phyloP scores from a whole-genome alignment of 768 basidiomycete genomes.

The Kwoniella pini region DNA sequence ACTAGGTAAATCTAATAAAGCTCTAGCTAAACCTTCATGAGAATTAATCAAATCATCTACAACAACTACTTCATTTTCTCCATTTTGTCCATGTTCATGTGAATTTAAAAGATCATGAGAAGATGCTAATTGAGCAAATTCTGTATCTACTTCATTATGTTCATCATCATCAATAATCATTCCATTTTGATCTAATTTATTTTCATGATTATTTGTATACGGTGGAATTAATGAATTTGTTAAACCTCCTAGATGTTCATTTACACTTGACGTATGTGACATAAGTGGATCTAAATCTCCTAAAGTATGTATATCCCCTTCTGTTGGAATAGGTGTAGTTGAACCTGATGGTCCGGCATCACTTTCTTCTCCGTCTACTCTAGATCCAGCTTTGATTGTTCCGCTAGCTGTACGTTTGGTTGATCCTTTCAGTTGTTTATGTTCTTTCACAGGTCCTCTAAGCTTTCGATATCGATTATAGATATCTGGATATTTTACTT shows the following conservation, averaged over 20 bases:
- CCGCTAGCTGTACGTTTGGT: constrained; percentile 17
- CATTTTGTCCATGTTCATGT: background rate
- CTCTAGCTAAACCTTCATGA: constrained; percentile 25
- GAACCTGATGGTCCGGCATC: background rate
- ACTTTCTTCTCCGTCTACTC: background rate
- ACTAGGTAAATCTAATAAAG: constrained; percentile 22
- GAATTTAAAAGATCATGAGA: constrained; percentile 2
- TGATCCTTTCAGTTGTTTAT: constrained; percentile 11
- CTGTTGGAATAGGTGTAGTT: background rate
- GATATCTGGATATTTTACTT: constrained; percentile 49
- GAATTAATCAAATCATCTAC: background rate
- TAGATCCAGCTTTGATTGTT: constrained; percentile 7
- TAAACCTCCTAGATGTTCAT: too few relatives aligned
- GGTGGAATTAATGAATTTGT: background rate
- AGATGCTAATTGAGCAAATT: constrained; percentile 5
- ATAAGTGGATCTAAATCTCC: too few relatives aligned
- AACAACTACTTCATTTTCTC: background rate
- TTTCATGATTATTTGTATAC: background rate
- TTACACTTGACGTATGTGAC: too few relatives aligned
- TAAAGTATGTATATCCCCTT: background rate
- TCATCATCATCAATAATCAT: background rate
- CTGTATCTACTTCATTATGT: constrained; percentile 1
- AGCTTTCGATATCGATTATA: constrained; percentile 49
- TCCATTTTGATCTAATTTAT: background rate
- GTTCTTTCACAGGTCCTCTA: constrained; percentile 39